Evolutionary conservation across 768 basidiomycete genomes (phyloP), one percentile per base, ranked within the genome.

Genomic region (Mycena venus): DNA sequence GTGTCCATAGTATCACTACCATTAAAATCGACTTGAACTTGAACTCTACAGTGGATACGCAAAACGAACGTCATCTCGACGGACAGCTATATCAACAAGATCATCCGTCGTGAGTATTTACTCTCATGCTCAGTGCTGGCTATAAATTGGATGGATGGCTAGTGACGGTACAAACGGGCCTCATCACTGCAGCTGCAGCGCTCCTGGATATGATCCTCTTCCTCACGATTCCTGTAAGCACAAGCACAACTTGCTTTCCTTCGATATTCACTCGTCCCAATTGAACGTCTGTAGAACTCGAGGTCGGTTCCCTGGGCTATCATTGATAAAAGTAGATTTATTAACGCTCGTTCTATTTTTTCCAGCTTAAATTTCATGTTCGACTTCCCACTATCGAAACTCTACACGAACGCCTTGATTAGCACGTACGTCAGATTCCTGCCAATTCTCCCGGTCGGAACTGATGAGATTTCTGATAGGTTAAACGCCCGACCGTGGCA

Each of bases 401-500:
- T 78, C 0, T 77, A 78, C 44, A 71, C 72, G 4, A 77, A 72
- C 27, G 60, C 72, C 10, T 60, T 78, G 11, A 47, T 78, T n/a
- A 62, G 70, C 70, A 75, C 74, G 71, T 25, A 47, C 68, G 51
- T 42, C 19, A 2, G 42, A 34, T 15, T 68, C 34, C 21, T 12
- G 23, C 14, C 34, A 9, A 3, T 44, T 27, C 14, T 25, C 2
- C 9, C 3, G 6, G 14, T 11, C 29, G 19, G 25, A 12, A 3
- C 36, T 21, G 21, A 19, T 21, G 0, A 29, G 21, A 38, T 27
- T 21, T 6, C 11, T 5, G 14, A 47, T 25, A 71, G 70, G 15
- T 65, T 78, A 1, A 78, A 78, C 44, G 77, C 77, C 12, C 76
- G 77, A 7, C 64, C 68, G 6, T 73, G 70, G 69, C 34, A 53